Conservation (phyloP, 441 rosid species). For the Erodium trifolium region DNA sequence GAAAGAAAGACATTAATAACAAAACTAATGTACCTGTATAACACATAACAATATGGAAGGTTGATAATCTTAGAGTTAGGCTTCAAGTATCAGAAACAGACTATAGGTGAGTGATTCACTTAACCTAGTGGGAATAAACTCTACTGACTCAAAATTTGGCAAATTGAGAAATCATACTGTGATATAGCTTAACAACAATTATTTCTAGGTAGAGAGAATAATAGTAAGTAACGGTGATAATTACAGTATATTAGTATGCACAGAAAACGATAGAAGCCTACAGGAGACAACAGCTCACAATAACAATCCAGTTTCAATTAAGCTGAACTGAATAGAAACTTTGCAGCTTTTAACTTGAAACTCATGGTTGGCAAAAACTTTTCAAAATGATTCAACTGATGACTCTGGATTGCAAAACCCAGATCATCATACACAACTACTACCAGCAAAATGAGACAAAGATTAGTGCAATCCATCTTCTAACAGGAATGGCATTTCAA, state of each 20-base stretch:
- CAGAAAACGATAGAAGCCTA: neutral
- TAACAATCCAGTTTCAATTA: neutral
- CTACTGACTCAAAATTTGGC: neutral
- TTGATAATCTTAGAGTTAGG: no score
- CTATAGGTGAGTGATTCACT: neutral
- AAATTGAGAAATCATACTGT: neutral
- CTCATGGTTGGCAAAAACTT: no score
- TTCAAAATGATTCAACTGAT: no score
- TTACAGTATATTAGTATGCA: neutral
- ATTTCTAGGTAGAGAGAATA: neutral
- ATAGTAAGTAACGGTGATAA: neutral
- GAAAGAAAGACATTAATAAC: slow-evolving; percentile 9
- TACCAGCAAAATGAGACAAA: no score
- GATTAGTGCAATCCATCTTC: no score
- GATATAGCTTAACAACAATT: neutral
- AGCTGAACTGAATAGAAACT: neutral
- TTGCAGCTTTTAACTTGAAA: no score
- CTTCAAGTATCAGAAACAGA: neutral
- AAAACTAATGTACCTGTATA: no score
- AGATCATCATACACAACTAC: no score
- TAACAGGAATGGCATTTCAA: no score
- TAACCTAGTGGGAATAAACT: neutral
- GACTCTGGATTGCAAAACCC: no score
- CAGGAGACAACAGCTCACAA: neutral
- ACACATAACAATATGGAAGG: no score